Evolutionary conservation across 306 rosid species (phyloP).

Genomic region (Leucaena leucocephala): DNA sequence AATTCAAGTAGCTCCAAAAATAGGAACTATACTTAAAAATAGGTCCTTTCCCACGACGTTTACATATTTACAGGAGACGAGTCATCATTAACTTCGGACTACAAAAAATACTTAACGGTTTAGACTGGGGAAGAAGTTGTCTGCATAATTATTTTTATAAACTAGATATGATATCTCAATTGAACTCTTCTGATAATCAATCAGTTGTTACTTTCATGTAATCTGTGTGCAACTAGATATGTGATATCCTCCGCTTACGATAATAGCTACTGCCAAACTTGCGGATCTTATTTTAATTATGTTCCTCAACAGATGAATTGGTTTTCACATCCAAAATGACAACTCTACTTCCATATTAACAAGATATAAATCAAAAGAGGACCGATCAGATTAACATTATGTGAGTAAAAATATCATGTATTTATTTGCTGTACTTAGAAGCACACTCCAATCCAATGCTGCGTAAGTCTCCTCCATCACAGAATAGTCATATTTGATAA

Average conservation of each 20-base stretch:
- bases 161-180: not conserved
- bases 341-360: conserved; percentile 26
- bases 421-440: too few species aligned
- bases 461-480: too few species aligned
- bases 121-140: not conserved
- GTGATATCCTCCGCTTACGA: conserved; percentile 9
- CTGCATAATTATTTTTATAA: conserved; percentile 14
- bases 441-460: too few species aligned
- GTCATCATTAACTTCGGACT: conserved; percentile 14
- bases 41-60: not conserved
- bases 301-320: conserved; percentile 26
- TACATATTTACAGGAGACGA: conserved; percentile 10
- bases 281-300: conserved; percentile 20
- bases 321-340: conserved; percentile 30
- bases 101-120: conserved; percentile 5
- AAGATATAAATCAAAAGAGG: too few species aligned
- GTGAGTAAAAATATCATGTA: too few species aligned
- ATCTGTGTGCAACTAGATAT: conserved; percentile 20
- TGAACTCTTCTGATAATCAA: conserved; percentile 19
- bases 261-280: conserved; percentile 15
- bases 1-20: conserved; percentile 24
- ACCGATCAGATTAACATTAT: too few species aligned
- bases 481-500: too few species aligned
- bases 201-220: conserved; percentile 26
- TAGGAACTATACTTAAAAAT: conserved; percentile 21